Conservation (phyloP, 768 basidiomycete species). For the Pleurotus tuber-regium region DNA sequence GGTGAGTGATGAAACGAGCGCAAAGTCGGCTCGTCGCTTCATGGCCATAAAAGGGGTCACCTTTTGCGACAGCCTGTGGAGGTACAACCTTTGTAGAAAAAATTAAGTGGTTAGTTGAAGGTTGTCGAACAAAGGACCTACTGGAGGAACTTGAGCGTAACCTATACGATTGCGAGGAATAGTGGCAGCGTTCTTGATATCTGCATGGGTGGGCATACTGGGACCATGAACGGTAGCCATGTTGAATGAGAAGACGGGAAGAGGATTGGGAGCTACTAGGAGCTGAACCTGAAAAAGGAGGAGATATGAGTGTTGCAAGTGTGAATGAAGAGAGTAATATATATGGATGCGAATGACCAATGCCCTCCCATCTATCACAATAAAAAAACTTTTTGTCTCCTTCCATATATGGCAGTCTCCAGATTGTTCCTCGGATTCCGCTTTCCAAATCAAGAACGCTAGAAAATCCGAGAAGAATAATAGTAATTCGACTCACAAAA, state of each 20-base stretch:
- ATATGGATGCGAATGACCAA: not conserved
- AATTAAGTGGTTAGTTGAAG: too few relatives aligned
- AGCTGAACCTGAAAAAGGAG: constrained; percentile 7
- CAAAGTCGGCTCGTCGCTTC: constrained; percentile 67
- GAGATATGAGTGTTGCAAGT: not conserved
- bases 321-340: not conserved
- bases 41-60: constrained; percentile 74
- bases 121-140: too few relatives aligned
- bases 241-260: constrained; percentile 3
- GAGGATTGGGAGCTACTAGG: not conserved
- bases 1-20: constrained; percentile 77
- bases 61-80: constrained; percentile 25
- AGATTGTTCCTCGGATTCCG: not conserved
- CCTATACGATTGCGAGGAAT: not conserved
- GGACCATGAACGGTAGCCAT: constrained; percentile 16
- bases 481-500: not conserved
- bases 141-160: constrained; percentile 3
- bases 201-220: constrained; percentile 7
- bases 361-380: not conserved
- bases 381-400: constrained; percentile 6
- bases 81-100: constrained; percentile 14
- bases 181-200: constrained; percentile 5
- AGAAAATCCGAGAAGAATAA: constrained; percentile 4
- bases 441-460: not conserved
- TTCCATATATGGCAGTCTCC: not conserved